Base-by-base conservation (phyloP, 257 asterid genomes). In the Nicotiana benthamiana region DNA sequence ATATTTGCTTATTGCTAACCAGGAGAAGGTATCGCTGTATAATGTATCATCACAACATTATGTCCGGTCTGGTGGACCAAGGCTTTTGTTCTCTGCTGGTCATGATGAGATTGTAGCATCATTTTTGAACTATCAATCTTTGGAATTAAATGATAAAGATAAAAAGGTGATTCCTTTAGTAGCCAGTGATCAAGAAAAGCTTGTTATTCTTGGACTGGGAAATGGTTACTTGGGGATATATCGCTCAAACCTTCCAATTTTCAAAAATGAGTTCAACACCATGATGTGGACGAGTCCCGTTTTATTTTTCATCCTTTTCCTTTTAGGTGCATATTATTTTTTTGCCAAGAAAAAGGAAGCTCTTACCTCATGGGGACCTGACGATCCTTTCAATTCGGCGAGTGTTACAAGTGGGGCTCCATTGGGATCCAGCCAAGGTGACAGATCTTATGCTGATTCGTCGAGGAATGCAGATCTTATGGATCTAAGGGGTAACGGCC, bases 321-420 rank as follows among this genome's bases (percentile, higher is more conserved):
- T 94, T 26, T 92, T 92, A 8, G 98, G 90, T 3, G 97, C 97
- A 1, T 96, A 92, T 90, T 98, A 96, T 79, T 94, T 94, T 64
- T 94, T 96, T 11, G 97, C 98, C 30, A 91, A 92, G 83, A 96
- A 94, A 88, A 96, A 94, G 87, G 99, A 94, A 56, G 97, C 94
- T 0, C 93, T 96, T 72, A 94, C 91, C 10, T 88, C 97, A 0
- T 96, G 99, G 99, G 99, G 99, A 6, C 96, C 97, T 0, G 97
- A 96, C 0, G 98, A 92, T 75, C 94, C 95, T 0, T 93, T 91
- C 80, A 84, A 72, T 80, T 62, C 97, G 6, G 66, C 90, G 27
- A 32, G 95, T 1, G 89, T 26, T 76, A 67, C 90, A 7, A 81
- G 57, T 63, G 97, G 92, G 57, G 90, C 93, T 46, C 85, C 90